These are phyloP conservation scores for Plectosphaerella plurivora DNA, from an alignment of 2,329 filamentous ascomycete genomes.

Conservation along the genomic window DNA sequence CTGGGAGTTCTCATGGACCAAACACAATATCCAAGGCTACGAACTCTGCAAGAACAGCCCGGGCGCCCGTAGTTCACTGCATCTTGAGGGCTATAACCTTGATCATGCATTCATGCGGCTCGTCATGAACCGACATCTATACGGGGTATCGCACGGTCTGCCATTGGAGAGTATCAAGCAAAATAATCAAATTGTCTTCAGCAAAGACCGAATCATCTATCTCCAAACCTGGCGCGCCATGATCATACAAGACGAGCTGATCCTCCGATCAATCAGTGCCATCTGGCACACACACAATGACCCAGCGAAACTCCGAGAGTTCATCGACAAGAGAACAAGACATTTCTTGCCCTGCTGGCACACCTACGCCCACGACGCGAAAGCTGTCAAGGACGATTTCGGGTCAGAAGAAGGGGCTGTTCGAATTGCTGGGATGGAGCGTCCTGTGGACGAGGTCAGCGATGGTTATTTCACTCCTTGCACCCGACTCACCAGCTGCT, in stretches of 20 bases:
- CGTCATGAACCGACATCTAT: neutral
- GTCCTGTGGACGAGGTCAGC: neutral
- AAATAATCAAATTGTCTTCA: neutral
- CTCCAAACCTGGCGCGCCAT: neutral
- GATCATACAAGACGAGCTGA: neutral
- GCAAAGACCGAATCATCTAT: neutral
- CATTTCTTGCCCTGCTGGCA: neutral
- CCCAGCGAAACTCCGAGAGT: neutral
- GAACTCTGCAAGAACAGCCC: too few species aligned
- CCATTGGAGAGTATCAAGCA: neutral
- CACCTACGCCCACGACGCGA: neutral
- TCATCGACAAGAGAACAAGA: neutral
- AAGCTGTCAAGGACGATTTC: neutral
- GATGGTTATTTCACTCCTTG: neutral
- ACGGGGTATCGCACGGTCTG: neutral
- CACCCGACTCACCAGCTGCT: neutral
- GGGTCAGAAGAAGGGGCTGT: neutral
- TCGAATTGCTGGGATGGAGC: neutral
- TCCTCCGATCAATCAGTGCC: neutral
- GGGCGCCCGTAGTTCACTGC: too few species aligned
- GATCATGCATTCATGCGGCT: neutral
- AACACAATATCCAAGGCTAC: too few species aligned
- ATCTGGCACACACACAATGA: neutral
- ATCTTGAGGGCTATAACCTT: neutral
- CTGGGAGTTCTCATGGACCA: too few species aligned